Base-by-base conservation (phyloP, 257 asterid species). In the Jaltomata sinuosa region DNA sequence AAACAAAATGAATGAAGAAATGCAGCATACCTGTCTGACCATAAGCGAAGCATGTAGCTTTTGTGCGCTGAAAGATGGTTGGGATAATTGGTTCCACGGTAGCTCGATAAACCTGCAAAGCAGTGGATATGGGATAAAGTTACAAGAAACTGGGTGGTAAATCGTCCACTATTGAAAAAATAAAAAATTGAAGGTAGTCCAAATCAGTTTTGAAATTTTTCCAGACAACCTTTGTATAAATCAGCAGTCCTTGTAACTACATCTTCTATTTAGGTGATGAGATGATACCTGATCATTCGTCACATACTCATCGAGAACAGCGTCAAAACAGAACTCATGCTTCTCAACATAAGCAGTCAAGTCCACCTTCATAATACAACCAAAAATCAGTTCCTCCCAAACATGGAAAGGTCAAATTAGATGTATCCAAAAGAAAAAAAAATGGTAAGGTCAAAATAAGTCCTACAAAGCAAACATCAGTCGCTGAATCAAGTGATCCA, bases 61-160 rank as follows among this genome's bases (percentile, higher is more conserved):
- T 97, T 84, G 99, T 94, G 29, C 99, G 96, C 89, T 95, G 99
- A 84, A 97, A 97, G 85, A 97, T 97, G 80, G 84, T 97, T 49
- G 99, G 99, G 86, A 97, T 95, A 76, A 97, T 97, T 68, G 99
- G 99, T 91, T 95, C 98, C 87, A 97, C 99, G 4, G 99, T 97
- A 61, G 85, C 92, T 32, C 94, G 94, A 87, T 97, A 97, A 69
- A 97, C 97, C 99, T 97, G 92, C 67, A 74, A 84, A 69, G 36
- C 25, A 85, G 6, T 84, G 78, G 59, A 87, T 64, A 78, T 84
- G 79, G 57, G 81, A 47, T 27, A 16, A 76, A 76, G 61, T 47
- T 47, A 47, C 61, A 76, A 47, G 79, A 27, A 76, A 49, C 42
- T 76, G 27, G 62, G 27, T 47, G 81, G 27, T 49, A 76, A 27